Conservation (phyloP, 768 basidiomycete species). For the Steccherinum ochraceum region DNA sequence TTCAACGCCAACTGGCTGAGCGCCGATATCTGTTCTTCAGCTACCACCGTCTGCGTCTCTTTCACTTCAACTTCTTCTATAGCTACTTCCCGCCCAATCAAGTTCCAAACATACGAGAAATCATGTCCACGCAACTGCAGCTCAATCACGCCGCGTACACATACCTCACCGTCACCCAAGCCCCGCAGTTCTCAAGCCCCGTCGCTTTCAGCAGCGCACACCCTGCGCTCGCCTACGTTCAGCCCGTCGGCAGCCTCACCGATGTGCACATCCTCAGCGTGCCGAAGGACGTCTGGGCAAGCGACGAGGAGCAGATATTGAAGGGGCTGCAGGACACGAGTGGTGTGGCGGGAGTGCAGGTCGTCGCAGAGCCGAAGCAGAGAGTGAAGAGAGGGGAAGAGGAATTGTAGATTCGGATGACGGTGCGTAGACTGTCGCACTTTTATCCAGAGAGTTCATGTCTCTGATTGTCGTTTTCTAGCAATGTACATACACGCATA, state of each 20-base stretch:
- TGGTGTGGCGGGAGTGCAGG: constrained; percentile 31
- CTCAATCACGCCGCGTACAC: constrained; percentile 34
- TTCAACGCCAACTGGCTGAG: too few species aligned
- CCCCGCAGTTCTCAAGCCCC: constrained; percentile 27
- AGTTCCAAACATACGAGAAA: too few species aligned
- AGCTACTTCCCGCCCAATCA: too few species aligned
- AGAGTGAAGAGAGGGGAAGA: constrained; percentile 31
- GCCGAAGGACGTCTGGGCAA: constrained; percentile 33
- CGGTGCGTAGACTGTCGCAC: too few species aligned
- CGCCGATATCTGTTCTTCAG: too few species aligned
- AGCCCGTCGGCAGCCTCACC: constrained; percentile 34
- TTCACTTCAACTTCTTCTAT: too few species aligned
- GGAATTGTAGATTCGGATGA: constrained; percentile 23
- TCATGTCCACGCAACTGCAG: constrained; percentile 18
- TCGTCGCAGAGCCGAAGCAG: constrained; percentile 28
- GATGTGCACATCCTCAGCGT: constrained; percentile 43
- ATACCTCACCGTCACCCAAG: constrained; percentile 37
- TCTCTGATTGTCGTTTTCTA: too few species aligned
- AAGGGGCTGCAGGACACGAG: constrained; percentile 21
- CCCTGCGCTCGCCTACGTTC: constrained; percentile 30
- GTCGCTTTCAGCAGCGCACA: constrained; percentile 25
- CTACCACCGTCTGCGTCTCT: too few species aligned
- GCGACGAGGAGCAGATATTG: constrained; percentile 24
- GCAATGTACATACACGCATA: too few species aligned
- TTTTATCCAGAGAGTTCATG: too few species aligned